Percentiles rank a stretch among this genome's conserved stretches.
These are phyloP conservation scores for Stemphylium beticola DNA, from an alignment of 2,329 filamentous ascomycete genomes.

Conservation along the genomic window DNA sequence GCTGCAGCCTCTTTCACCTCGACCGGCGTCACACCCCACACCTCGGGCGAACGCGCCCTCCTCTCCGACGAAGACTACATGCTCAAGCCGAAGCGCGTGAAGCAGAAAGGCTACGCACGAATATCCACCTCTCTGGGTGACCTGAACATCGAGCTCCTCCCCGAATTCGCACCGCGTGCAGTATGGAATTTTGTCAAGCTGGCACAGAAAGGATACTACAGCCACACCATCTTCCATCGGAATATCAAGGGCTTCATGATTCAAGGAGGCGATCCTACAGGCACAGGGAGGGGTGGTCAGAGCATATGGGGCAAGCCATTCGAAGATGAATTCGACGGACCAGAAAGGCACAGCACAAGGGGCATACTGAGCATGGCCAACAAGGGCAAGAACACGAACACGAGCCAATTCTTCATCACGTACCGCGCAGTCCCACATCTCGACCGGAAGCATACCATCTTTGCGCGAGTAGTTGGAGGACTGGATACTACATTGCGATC, in stretches of 20 bases:
- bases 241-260: constrained; percentile 98
- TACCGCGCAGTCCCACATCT: constrained; percentile 86
- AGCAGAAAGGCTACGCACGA: constrained; percentile 89
- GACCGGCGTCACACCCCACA: constrained; percentile 91
- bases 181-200: constrained; percentile 97
- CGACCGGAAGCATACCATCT: constrained; percentile 96
- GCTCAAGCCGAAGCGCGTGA: constrained; percentile 87
- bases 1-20: constrained; percentile 95
- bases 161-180: constrained; percentile 88
- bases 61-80: constrained; percentile 96
- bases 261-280: constrained; percentile 92
- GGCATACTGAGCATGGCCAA: constrained; percentile 95
- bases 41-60: constrained; percentile 82
- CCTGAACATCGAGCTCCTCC: constrained; percentile 85
- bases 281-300: constrained; percentile 86
- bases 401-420: constrained; percentile 91
- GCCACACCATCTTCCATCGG: constrained; percentile 82
- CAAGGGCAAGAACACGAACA: constrained; percentile 98
- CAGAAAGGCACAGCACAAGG: constrained; percentile 78
- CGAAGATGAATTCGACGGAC: constrained; percentile 89
- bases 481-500: constrained; percentile 71
- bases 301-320: constrained; percentile 97
- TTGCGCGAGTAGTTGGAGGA: constrained; percentile 82
- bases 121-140: constrained; percentile 85
- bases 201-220: constrained; percentile 89